These are phyloP conservation scores for Psilocybe mexicana DNA, from an alignment of 1,284 basidiomycete genomes.

Conservation along the genomic window DNA sequence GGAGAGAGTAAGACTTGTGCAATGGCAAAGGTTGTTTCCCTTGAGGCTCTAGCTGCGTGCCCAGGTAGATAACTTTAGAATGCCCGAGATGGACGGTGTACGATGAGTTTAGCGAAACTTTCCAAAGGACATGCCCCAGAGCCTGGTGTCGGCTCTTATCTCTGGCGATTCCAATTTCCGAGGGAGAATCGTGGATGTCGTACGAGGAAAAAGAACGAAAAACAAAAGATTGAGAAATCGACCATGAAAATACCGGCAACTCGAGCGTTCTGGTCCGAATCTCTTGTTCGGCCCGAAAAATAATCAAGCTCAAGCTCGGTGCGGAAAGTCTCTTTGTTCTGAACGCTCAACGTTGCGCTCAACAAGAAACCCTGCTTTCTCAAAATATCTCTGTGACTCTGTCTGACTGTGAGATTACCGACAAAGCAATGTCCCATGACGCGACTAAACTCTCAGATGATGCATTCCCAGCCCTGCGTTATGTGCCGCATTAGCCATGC, in stretches of 20 bases:
- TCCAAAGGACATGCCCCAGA: too few relatives aligned
- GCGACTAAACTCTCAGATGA: slow-evolving; percentile 12
- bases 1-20: neutral
- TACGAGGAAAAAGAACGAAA: neutral
- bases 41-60: neutral
- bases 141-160: too few relatives aligned
- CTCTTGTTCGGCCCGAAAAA: neutral
- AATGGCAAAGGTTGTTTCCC: neutral
- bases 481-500: neutral
- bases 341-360: too few relatives aligned
- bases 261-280: neutral
- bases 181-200: neutral
- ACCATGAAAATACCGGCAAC: neutral
- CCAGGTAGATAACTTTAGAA: neutral
- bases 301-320: too few relatives aligned
- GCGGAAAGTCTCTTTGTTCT: too few relatives aligned
- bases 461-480: neutral
- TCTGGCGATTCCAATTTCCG: neutral
- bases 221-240: neutral
- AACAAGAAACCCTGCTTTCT: neutral
- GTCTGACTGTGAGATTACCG: neutral
- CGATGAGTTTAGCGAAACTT: too few relatives aligned
- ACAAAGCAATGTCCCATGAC: slow-evolving; percentile 9
- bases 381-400: neutral
- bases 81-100: neutral